phyloP scores from a whole-genome alignment of 495 filamentous ascomycete genomes.

The Penicillium argentinense region DNA sequence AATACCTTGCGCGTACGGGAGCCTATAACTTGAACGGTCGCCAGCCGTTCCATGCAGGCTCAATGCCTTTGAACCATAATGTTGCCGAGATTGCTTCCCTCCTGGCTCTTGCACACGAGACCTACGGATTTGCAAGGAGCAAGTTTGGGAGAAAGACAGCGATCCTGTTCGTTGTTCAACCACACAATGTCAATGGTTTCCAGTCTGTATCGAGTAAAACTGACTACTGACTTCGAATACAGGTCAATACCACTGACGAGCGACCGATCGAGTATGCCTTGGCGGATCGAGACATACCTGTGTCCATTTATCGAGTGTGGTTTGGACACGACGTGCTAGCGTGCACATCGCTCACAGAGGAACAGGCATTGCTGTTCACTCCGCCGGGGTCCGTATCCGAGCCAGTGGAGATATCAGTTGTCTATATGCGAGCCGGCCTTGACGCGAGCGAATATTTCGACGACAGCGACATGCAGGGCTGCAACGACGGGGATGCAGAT shows the following conservation, averaged over 20 bases:
- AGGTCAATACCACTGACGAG: slow-evolving; percentile 83
- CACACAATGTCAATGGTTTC: slow-evolving; percentile 54
- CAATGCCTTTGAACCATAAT: slow-evolving; percentile 63
- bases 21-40: slow-evolving; percentile 20
- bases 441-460: slow-evolving; percentile 67
- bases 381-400: slow-evolving; percentile 57
- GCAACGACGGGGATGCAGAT: no score
- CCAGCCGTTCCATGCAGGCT: slow-evolving; percentile 13
- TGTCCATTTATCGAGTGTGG: slow-evolving; percentile 53
- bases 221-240: neutral
- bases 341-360: slow-evolving; percentile 58
- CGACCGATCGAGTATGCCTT: slow-evolving; percentile 43
- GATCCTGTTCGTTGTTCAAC: slow-evolving; percentile 79
- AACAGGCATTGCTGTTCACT: slow-evolving; percentile 67
- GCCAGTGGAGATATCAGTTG: slow-evolving; percentile 67
- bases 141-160: slow-evolving; percentile 23
- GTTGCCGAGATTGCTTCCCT: slow-evolving; percentile 60
- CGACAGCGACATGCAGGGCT: no score
- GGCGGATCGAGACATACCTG: slow-evolving; percentile 53
- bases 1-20: slow-evolving; percentile 25
- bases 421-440: slow-evolving; percentile 86
- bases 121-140: slow-evolving; percentile 54
- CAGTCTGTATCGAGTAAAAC: neutral
- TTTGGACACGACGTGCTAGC: slow-evolving; percentile 58
- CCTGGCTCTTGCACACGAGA: slow-evolving; percentile 62